phyloP scores from a whole-genome alignment of 2,329 filamentous ascomycete genomes.

The Lomentospora prolificans region DNA sequence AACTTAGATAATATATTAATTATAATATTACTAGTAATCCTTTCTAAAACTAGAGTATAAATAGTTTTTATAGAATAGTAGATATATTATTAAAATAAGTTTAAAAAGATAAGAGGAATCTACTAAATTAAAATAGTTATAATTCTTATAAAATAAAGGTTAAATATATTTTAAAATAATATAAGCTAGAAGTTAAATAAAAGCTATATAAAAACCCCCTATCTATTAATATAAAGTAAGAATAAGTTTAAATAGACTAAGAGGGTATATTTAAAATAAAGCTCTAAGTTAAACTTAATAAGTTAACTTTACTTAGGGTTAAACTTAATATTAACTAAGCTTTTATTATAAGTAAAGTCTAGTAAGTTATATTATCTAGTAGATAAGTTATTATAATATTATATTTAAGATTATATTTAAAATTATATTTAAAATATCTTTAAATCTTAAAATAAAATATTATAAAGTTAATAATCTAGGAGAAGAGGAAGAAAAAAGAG shows the following conservation, averaged over 20 bases:
- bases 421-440: not conserved
- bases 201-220: not conserved
- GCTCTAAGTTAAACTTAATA: not conserved
- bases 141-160: not conserved
- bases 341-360: conserved; percentile 4
- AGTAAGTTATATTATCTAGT: not conserved
- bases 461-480: not conserved
- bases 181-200: not conserved
- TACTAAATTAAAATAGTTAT: not conserved
- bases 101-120: not conserved
- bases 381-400: no score
- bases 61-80: not conserved
- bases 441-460: not conserved
- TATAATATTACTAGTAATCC: not conserved
- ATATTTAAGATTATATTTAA: conserved; percentile 9
- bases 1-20: not conserved
- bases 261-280: conserved; percentile 5
- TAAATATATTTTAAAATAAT: not conserved
- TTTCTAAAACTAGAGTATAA: not conserved
- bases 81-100: not conserved
- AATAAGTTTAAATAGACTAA: not conserved
- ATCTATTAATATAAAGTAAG: conserved; percentile 6
- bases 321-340: not conserved
- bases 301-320: conserved; percentile 2
- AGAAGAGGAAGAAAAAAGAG: no score